These are phyloP conservation scores for Pythium folliculosum DNA, from an alignment of 352 stramenopile species.

Conservation along the genomic window DNA sequence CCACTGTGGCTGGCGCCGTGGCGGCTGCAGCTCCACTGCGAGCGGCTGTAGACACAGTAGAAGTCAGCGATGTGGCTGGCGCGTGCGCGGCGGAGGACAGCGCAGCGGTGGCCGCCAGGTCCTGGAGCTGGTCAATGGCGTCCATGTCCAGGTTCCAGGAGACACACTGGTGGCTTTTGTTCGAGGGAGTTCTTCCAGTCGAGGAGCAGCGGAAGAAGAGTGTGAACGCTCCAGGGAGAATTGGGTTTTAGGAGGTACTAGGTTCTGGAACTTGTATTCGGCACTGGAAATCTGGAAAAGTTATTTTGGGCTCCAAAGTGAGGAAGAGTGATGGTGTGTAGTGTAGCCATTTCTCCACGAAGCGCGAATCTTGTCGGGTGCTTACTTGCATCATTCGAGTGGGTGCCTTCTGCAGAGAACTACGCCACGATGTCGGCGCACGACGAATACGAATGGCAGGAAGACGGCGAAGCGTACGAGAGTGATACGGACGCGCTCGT, in stretches of 20 bases:
- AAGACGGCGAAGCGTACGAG: slow-evolving; percentile 9
- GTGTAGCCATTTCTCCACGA: slow-evolving; percentile 19
- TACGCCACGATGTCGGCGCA: background rate
- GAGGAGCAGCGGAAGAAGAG: background rate
- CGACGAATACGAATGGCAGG: slow-evolving; percentile 12
- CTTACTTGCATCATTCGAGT: background rate
- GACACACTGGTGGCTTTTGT: background rate
- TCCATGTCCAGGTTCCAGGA: slow-evolving; percentile 24
- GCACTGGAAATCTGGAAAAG: slow-evolving; percentile 9
- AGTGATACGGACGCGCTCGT: slow-evolving; percentile 8
- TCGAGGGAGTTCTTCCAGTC: slow-evolving; percentile 28
- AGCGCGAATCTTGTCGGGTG: background rate
- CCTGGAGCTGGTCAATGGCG: slow-evolving; percentile 11
- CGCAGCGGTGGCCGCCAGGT: slow-evolving; percentile 6
- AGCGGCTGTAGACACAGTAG: background rate
- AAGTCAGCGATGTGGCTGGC: background rate
- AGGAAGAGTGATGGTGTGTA: slow-evolving; percentile 1
- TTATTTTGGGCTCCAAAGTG: slow-evolving; percentile 7
- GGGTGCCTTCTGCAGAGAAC: background rate
- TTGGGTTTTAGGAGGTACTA: slow-evolving; percentile 2
- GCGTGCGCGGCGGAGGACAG: background rate
- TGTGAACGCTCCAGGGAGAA: too few species aligned
- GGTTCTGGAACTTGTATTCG: background rate
- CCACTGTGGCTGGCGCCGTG: background rate
- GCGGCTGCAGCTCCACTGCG: background rate